Evolutionary conservation across 805 yeast genomes (phyloP).

Genomic region (Maudiozyma barnettii): DNA sequence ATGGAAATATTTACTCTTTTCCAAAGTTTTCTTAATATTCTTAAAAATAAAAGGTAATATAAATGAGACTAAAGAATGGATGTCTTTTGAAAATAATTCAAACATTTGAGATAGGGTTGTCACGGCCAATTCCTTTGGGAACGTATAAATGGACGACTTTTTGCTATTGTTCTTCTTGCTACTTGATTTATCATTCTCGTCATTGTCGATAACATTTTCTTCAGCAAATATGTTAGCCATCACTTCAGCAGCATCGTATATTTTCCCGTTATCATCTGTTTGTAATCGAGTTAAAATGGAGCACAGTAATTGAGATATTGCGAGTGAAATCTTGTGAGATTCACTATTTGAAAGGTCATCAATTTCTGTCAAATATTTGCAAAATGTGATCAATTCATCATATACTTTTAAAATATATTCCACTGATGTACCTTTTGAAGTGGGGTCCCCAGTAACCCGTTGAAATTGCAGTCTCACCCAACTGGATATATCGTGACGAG

Average conservation of each 20-base stretch:
- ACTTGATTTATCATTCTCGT: conserved; percentile 2
- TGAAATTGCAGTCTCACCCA: conserved; percentile 17
- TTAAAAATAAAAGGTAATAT: conserved; percentile 25
- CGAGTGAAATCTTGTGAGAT: conserved; percentile 17
- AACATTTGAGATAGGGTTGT: conserved; percentile 25
- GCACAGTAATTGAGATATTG: conserved; percentile 17
- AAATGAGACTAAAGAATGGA: conserved; percentile 30
- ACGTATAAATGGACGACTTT: conserved; percentile 14
- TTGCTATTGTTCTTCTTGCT: conserved; percentile 16
- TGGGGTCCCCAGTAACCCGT: conserved; percentile 1
- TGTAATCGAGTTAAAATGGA: conserved; percentile 9
- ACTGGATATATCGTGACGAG: conserved; percentile 18
- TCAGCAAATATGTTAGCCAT: conserved; percentile 22
- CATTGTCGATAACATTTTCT: conserved; percentile 15
- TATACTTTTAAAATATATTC: conserved; percentile 2
- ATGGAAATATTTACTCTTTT: conserved; percentile 26
- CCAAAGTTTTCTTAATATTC: conserved; percentile 28
- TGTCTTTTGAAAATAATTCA: conserved; percentile 27
- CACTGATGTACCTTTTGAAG: background rate
- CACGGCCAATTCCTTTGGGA: conserved; percentile 25
- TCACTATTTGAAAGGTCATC: conserved; percentile 11
- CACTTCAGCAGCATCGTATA: conserved; percentile 24
- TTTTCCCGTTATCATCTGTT: conserved; percentile 13
- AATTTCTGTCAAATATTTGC: conserved; percentile 6
- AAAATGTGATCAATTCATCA: conserved; percentile 9